phyloP scores from a whole-genome alignment of 2,329 filamentous ascomycete species.

The Lithohypha guttulata region DNA sequence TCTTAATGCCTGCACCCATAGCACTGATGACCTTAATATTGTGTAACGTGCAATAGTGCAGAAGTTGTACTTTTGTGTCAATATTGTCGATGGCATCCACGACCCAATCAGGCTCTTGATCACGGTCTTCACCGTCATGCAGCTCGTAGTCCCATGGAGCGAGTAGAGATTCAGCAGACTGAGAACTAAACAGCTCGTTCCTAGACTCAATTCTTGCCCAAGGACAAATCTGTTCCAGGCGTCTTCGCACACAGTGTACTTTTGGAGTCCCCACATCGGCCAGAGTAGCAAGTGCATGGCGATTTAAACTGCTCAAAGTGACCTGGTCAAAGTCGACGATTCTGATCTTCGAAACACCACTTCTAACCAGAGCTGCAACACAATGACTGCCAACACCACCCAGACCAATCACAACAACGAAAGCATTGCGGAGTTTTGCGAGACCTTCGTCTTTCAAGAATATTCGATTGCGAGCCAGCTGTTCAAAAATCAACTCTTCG shows the following conservation, averaged over 20 bases:
- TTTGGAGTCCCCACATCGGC: conserved; percentile 90
- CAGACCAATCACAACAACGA: conserved; percentile 82
- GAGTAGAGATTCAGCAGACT: conserved; percentile 56
- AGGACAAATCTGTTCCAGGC: conserved; percentile 75
- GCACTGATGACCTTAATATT: conserved; percentile 75
- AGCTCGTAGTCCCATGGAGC: conserved; percentile 48
- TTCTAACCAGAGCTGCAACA: conserved; percentile 71
- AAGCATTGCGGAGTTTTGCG: conserved; percentile 64
- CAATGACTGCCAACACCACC: conserved; percentile 94
- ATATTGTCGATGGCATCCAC: conserved; percentile 98
- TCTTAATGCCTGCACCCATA: conserved; percentile 96
- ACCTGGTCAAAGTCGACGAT: conserved; percentile 98
- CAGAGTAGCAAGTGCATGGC: conserved; percentile 89
- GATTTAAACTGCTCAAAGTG: conserved; percentile 81
- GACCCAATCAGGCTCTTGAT: conserved; percentile 66
- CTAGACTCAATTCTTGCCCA: conserved; percentile 85
- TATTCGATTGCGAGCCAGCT: conserved; percentile 82
- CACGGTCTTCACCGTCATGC: conserved; percentile 37
- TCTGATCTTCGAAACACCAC: conserved; percentile 76
- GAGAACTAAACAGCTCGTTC: conserved; percentile 69
- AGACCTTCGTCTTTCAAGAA: conserved; percentile 80
- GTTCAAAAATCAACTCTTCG: conserved; percentile 80
- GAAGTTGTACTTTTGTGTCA: conserved; percentile 81
- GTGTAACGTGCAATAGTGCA: conserved; percentile 76
- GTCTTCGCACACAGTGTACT: conserved; percentile 68